Conservation (phyloP, 805 yeast species). For the Blastobotrys mokoenaii region DNA sequence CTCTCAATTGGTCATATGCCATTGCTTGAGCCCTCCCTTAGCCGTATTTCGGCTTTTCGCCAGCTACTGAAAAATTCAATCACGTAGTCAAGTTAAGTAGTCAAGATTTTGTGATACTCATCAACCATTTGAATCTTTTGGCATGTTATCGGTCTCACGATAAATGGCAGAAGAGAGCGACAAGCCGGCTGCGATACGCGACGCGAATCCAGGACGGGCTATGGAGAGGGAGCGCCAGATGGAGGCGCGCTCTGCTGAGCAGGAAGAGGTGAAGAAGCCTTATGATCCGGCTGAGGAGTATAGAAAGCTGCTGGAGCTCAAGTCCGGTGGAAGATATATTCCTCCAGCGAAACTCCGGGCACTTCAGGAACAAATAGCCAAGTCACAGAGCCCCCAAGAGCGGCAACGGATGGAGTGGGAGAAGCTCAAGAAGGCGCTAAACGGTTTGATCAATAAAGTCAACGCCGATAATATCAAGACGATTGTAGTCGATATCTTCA, state of each 20-base stretch:
- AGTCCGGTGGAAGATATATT: conserved; percentile 41
- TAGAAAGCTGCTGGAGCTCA: conserved; percentile 31
- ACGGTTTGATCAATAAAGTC: conserved; percentile 40
- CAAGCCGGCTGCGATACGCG: conserved; percentile 6
- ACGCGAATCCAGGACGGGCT: conserved; percentile 21
- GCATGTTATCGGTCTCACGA: neutral
- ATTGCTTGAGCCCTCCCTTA: too few species aligned
- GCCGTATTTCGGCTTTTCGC: too few species aligned
- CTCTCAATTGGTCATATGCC: too few species aligned
- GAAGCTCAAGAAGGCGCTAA: conserved; percentile 37
- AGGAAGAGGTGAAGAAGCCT: conserved; percentile 5
- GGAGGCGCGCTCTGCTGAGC: conserved; percentile 11
- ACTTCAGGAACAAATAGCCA: conserved; percentile 31
- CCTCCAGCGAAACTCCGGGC: conserved; percentile 47
- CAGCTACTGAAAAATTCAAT: too few species aligned
- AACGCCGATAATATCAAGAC: conserved; percentile 40
- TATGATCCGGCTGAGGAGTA: conserved; percentile 29
- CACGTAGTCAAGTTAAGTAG: too few species aligned
- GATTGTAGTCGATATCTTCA: conserved; percentile 43
- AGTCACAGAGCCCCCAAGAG: conserved; percentile 30
- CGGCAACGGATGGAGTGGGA: conserved; percentile 54
- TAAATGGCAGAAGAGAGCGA: neutral
- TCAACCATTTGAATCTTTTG: neutral
- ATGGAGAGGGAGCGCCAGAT: conserved; percentile 18
- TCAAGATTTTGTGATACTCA: neutral